Evolutionary conservation across 148 eudicot species (phyloP).

Genomic region (Polygonum maritimum): DNA sequence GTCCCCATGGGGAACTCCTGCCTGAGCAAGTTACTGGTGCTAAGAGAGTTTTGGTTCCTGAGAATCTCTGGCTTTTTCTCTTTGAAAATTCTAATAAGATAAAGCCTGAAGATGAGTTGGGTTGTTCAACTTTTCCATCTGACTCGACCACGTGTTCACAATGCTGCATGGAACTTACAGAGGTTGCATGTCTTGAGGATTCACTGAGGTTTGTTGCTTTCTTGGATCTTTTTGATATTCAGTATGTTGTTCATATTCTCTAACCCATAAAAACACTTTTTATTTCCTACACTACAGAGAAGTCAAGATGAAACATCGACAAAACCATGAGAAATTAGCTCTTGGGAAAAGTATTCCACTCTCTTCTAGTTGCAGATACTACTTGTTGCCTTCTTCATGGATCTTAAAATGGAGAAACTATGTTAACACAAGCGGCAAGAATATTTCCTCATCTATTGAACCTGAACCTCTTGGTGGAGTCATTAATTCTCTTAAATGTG

Average conservation of each 20-base stretch:
- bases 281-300: slow-evolving; percentile 43
- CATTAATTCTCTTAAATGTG: slow-evolving; percentile 51
- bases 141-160: slow-evolving; percentile 59
- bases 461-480: slow-evolving; percentile 49
- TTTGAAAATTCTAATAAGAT: slow-evolving; percentile 52
- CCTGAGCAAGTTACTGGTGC: slow-evolving; percentile 87
- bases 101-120: slow-evolving; percentile 73
- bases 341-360: slow-evolving; percentile 48
- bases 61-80: slow-evolving; percentile 75
- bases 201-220: slow-evolving; percentile 39
- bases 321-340: slow-evolving; percentile 84
- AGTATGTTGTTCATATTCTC: not conserved
- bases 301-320: slow-evolving; percentile 70
- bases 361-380: slow-evolving; percentile 45
- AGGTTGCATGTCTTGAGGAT: slow-evolving; percentile 64
- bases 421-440: slow-evolving; percentile 60
- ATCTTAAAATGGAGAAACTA: slow-evolving; percentile 79
- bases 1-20: slow-evolving; percentile 83
- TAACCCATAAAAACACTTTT: slow-evolving; percentile 10
- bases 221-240: not conserved
- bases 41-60: slow-evolving; percentile 76
- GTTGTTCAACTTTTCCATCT: slow-evolving; percentile 58
- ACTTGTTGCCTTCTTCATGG: slow-evolving; percentile 83
- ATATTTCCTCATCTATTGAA: slow-evolving; percentile 39
- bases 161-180: slow-evolving; percentile 58